Conservation (phyloP, 169 alveolate species). For the Toxoplasma gondii region DNA sequence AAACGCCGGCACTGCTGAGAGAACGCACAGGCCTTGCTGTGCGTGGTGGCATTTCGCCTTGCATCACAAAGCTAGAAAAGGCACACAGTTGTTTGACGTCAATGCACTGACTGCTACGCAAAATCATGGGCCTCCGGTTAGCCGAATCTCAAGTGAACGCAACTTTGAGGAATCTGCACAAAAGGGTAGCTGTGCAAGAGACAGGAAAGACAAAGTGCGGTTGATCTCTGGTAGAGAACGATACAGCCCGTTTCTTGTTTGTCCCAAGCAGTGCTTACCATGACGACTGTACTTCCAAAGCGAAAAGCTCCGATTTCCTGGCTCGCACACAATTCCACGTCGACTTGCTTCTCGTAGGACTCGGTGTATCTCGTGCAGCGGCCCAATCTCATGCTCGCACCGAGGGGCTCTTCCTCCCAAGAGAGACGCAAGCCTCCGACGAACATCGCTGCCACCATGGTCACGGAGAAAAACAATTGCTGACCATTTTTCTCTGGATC, state of each 20-base stretch:
- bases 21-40: too few species aligned
- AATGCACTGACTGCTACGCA: neutral
- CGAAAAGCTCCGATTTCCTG: slow-evolving; percentile 58
- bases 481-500: slow-evolving; percentile 34
- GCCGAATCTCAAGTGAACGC: neutral
- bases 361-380: slow-evolving; percentile 24
- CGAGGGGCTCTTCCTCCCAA: neutral
- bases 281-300: slow-evolving; percentile 59
- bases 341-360: neutral
- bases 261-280: slow-evolving; percentile 15
- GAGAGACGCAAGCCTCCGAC: slow-evolving; percentile 54
- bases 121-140: neutral
- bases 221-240: neutral
- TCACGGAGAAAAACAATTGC: slow-evolving; percentile 50
- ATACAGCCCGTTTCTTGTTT: neutral
- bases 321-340: slow-evolving; percentile 52
- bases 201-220: neutral
- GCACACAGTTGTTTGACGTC: neutral
- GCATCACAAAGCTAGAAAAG: neutral
- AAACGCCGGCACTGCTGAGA: too few species aligned
- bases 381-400: neutral
- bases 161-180: neutral
- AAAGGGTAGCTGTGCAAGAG: neutral
- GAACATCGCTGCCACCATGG: slow-evolving; percentile 55
- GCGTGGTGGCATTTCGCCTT: too few species aligned